Evolutionary conservation across 257 asterid genomes (phyloP), one percentile per base, ranked within the genome.

Genomic region (Lycium barbarum): DNA sequence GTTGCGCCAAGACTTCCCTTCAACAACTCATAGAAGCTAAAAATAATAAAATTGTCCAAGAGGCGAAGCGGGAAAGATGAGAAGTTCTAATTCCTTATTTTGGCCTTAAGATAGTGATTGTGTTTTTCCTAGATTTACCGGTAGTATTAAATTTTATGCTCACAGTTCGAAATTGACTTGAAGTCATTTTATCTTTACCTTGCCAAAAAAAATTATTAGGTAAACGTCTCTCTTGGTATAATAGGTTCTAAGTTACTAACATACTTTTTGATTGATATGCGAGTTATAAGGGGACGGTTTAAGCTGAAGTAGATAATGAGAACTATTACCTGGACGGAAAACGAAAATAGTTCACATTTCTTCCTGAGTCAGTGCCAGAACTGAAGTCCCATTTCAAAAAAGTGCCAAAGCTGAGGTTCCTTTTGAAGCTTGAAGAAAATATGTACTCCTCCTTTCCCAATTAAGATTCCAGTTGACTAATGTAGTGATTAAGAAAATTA

Each of bases 401-500:
- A 38, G 8, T 38, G 54, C 2, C 78, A 17, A 38, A 70, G 22
- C 13, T 11, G 53, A 68, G 38, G 40, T 38, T 70, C n/a, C 78
- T 70, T 38, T 70, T 70, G 78, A 70, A 70, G 54, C 53, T 70
- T 70, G 53, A 70, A 5, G 33, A 70, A 68, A 70, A 70, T 70
- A 38, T 70, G 78, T 70, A 70, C 33, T 70, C 26, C 78, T 70
- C 22, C 33, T 26, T 26, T 36, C 53, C 9, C 78, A 68, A 38
- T 36, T 53, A 68, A 38, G 51, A 68, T 68, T 68, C 78, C 78
- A 51, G 15, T 55, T 68, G 38, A 38, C 47, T 68, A 10, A 15
- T 68, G n/a, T 68, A 43, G 78, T 35, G 20, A 68, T 38, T 9
- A 70, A 70, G 78, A 70, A 68, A 70, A 38, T 45, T 2, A 38